Percentiles rank a stretch among this genome's conserved stretches.
These are phyloP conservation scores for Pyrenophora tritici-repentis DNA, from an alignment of 2,329 filamentous ascomycete genomes.

Conservation along the genomic window DNA sequence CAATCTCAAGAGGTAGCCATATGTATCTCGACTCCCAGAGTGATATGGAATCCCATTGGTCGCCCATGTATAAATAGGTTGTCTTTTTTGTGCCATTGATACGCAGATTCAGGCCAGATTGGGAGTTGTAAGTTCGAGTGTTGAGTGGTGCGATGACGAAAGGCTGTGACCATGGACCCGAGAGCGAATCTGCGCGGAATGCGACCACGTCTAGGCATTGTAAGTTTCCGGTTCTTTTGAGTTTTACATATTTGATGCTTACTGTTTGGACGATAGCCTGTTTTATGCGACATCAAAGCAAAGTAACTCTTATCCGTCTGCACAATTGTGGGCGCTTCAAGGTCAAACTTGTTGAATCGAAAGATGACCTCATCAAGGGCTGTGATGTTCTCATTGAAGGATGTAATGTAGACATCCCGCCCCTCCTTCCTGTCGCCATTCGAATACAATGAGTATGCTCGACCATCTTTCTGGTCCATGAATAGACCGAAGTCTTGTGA, in stretches of 20 bases:
- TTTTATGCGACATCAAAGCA: constrained; percentile 67
- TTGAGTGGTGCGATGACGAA: constrained; percentile 59
- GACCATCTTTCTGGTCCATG: constrained; percentile 63
- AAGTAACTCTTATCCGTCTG: constrained; percentile 66
- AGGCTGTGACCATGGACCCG: constrained; percentile 60
- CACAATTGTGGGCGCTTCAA: constrained; percentile 65
- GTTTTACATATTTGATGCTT: neutral
- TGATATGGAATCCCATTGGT: constrained; percentile 61
- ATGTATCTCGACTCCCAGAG: constrained; percentile 64
- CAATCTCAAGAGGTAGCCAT: constrained; percentile 60
- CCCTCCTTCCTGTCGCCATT: constrained; percentile 62
- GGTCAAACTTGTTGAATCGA: constrained; percentile 64
- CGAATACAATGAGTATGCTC: constrained; percentile 62
- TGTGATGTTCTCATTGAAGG: constrained; percentile 59
- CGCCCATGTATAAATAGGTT: constrained; percentile 58
- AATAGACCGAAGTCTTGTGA: constrained; percentile 67
- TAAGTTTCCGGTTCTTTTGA: constrained; percentile 1
- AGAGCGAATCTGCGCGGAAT: constrained; percentile 58
- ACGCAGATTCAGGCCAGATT: constrained; percentile 57
- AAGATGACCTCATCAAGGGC: constrained; percentile 59
- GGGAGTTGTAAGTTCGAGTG: constrained; percentile 59
- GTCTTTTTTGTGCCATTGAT: constrained; percentile 57
- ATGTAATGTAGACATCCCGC: constrained; percentile 62
- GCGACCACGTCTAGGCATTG: constrained; percentile 56
- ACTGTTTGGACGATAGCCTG: constrained; percentile 65